Evolutionary conservation across 164 flowering plant genomes (phyloP).

Genomic region (Aristolochia californica): DNA sequence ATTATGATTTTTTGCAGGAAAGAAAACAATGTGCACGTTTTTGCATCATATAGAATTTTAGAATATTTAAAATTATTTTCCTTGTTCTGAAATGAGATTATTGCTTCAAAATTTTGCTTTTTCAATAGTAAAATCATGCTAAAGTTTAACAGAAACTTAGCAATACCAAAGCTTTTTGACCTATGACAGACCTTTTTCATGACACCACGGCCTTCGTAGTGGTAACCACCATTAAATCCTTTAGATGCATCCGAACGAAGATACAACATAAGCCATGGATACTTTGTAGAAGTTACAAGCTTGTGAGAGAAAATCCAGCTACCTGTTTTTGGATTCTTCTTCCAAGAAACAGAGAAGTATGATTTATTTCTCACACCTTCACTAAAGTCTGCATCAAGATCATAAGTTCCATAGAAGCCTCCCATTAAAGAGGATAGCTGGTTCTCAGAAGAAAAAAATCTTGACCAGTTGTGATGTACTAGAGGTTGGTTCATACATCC

Average conservation of each 20-base stretch:
- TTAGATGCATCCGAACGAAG: slow-evolving; percentile 38
- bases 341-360: slow-evolving; percentile 18
- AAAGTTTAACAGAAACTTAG: no score
- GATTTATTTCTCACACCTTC: slow-evolving; percentile 9
- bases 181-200: slow-evolving; percentile 12
- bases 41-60: no score
- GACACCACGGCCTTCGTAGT: slow-evolving; percentile 27
- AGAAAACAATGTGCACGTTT: neutral
- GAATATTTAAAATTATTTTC: no score
- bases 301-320: slow-evolving; percentile 21
- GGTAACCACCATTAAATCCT: slow-evolving; percentile 42
- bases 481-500: slow-evolving; percentile 29
- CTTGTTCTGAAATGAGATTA: no score
- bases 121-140: no score
- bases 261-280: slow-evolving; percentile 45
- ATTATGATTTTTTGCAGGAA: neutral
- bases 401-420: slow-evolving; percentile 20
- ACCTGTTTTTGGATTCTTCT: slow-evolving; percentile 15
- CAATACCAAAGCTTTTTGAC: no score
- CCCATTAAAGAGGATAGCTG: slow-evolving; percentile 7
- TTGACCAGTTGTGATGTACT: slow-evolving; percentile 17
- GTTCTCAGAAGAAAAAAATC: slow-evolving; percentile 1
- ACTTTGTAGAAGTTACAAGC: slow-evolving; percentile 20
- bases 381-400: slow-evolving; percentile 13
- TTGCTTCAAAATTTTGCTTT: no score